Base-by-base conservation (phyloP, 805 yeast species). In the Saccharomycopsis amapae region DNA sequence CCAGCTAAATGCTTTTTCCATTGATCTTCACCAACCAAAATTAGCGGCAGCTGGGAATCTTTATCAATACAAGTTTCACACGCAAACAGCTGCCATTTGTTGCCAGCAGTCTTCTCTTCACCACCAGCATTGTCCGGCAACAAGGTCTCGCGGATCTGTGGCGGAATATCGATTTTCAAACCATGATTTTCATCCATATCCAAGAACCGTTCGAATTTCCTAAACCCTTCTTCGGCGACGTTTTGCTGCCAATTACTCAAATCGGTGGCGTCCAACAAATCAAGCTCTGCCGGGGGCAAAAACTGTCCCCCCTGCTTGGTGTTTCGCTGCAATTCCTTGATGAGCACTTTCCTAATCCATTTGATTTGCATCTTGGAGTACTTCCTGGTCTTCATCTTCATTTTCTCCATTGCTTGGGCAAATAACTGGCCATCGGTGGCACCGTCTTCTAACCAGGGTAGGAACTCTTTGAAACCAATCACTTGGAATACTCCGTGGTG, bases 351-450 rank as follows among this genome's bases (percentile, higher is more conserved):
- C 40, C 73, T 72, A 51, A 93, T 88, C 97, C 97, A 93, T 59
- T 87, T 88, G 10, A 87, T 79, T 59, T 93, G 98, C 51, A 75
- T 74, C 51, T 79, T 81, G 1, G 97, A 95, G 62, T 93, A 93
- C 56, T 81, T 84, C 45, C 95, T 65, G 0, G 98, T 93, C 35
- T 82, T 69, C 0, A 76, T 64, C 59, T 90, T 89, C 97, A 93
- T 93, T 28, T 76, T 69, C 10, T 76, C 82, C 2, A 81, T 65
- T 7, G 90, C 19, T 22, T 17, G 20, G 12, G 33, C 30, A 15
- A 20, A 30, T 9, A 17, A 10, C 15, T 13, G 9, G 7, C 38
- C 39, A 26, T 25, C 38, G 4, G 25, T 15, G 5, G 25, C 18
- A 28, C 18, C 17, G 12, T 23, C 22, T 9, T 38, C 52, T 20